Evolutionary conservation across 345 rosid genomes (phyloP), one percentile per base, ranked within the genome.

Genomic region (Arabidopsis suecica): DNA sequence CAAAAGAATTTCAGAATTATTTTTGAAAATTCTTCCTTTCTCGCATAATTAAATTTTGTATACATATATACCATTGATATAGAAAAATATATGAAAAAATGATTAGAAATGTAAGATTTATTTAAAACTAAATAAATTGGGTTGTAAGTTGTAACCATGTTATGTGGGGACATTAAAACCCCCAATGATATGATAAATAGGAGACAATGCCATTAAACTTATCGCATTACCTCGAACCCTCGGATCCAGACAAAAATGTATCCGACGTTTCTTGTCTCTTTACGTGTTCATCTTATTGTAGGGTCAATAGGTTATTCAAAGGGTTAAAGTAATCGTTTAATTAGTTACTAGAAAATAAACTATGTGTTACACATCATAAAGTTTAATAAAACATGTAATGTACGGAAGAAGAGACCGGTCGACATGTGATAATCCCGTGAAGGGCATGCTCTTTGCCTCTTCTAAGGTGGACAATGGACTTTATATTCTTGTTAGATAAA

Each of bases 361-460:
- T 2, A 36, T 44, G 48, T 44, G n/a, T 71, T 34, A 50, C 9
- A 61, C 58, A 70, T 5, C 47, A 37, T 23, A 5, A 40, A 64
- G 69, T 42, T 51, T 61, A 7, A 62, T 23, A 73, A 65, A 66
- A 75, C 68, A 75, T 67, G 66, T 64, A 71, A 77, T 65, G 76
- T 77, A 77, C 80, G 76, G 80, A 77, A 42, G 76, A 70, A 49
- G 45, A 71, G 45, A 71, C 71, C 76, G 66, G 71, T 77, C 1
- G 47, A 77, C 80, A 77, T 77, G 80, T 71, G 81, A 71, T 49
- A 64, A 77, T 49, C 76, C 38, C 76, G 81, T 77, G 81, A 77
- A 71, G 72, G 72, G 61, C 25, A 40, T 65, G 77, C 56, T 58
- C 68, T 63, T 47, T 77, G 77, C 81, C 72, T 58, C 76, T 48